These are phyloP conservation scores for Glonium stellatum DNA, from an alignment of 495 filamentous ascomycete species.

Conservation along the genomic window DNA sequence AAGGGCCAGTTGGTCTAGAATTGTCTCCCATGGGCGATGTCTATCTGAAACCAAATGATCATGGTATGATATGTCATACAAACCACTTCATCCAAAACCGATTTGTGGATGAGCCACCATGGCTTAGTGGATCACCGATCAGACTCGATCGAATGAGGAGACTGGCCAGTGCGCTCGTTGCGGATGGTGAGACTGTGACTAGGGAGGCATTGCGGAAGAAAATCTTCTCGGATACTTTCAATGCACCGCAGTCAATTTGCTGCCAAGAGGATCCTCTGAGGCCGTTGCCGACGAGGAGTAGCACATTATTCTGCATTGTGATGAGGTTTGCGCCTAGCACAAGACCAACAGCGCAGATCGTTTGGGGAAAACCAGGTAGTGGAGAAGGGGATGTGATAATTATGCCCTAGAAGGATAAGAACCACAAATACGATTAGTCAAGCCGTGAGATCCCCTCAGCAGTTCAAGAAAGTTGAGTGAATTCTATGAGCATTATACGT, in stretches of 20 bases:
- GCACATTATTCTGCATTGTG: conserved; percentile 1
- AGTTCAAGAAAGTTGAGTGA: no score
- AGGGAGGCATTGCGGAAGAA: background rate
- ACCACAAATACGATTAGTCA: no score
- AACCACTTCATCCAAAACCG: conserved; percentile 1
- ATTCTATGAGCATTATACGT: no score
- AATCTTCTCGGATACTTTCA: background rate
- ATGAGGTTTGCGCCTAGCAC: background rate
- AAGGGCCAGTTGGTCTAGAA: conserved; percentile 50
- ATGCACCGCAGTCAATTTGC: background rate
- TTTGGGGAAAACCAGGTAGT: background rate
- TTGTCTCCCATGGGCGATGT: conserved; percentile 24
- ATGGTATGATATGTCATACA: background rate
- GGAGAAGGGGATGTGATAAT: background rate
- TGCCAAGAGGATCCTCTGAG: background rate
- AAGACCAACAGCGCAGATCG: background rate
- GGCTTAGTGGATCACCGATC: background rate
- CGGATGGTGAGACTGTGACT: background rate
- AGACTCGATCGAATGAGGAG: background rate
- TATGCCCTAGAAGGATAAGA: background rate
- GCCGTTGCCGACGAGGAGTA: background rate
- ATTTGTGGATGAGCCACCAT: background rate
- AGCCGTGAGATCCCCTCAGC: no score
- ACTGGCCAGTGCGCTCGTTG: background rate
- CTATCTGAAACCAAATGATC: background rate